These are phyloP conservation scores for Stagonosporopsis vannaccii DNA, from an alignment of 2,329 filamentous ascomycete species.

Conservation along the genomic window DNA sequence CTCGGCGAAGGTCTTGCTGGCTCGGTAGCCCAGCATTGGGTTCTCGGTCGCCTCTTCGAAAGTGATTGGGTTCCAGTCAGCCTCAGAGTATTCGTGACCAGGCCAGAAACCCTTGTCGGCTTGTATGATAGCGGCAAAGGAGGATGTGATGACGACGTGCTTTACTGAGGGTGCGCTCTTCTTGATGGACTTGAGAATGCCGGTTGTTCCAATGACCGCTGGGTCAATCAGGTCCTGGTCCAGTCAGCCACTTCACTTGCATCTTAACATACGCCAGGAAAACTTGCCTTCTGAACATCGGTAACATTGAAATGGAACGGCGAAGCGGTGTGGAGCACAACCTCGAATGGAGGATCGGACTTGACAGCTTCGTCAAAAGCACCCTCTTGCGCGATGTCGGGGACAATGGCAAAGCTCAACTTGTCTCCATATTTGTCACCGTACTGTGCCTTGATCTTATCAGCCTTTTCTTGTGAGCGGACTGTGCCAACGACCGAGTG, in stretches of 20 bases:
- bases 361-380: conserved; percentile 71
- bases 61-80: conserved; percentile 66
- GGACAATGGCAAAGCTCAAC: conserved; percentile 71
- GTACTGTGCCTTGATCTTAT: conserved; percentile 65
- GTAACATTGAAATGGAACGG: conserved; percentile 79
- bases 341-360: conserved; percentile 71
- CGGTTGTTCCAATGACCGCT: conserved; percentile 69
- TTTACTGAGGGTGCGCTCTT: conserved; percentile 70
- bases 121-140: conserved; percentile 71
- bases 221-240: conserved; percentile 63
- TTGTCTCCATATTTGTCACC: conserved; percentile 55
- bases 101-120: conserved; percentile 59
- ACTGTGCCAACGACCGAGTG: conserved; percentile 70
- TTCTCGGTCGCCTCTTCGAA: conserved; percentile 57
- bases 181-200: conserved; percentile 68
- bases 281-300: conserved; percentile 68
- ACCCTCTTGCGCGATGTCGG: conserved; percentile 72
- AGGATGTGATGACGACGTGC: conserved; percentile 74
- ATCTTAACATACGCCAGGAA: background rate
- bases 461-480: conserved; percentile 66
- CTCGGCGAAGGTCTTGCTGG: conserved; percentile 69
- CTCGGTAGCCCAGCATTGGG: conserved; percentile 56
- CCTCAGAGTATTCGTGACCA: conserved; percentile 60
- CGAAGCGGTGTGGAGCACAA: conserved; percentile 60
- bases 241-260: conserved; percentile 18